phyloP scores from a whole-genome alignment of 176 grass and related monocot genomes.

The Areca catechu region DNA sequence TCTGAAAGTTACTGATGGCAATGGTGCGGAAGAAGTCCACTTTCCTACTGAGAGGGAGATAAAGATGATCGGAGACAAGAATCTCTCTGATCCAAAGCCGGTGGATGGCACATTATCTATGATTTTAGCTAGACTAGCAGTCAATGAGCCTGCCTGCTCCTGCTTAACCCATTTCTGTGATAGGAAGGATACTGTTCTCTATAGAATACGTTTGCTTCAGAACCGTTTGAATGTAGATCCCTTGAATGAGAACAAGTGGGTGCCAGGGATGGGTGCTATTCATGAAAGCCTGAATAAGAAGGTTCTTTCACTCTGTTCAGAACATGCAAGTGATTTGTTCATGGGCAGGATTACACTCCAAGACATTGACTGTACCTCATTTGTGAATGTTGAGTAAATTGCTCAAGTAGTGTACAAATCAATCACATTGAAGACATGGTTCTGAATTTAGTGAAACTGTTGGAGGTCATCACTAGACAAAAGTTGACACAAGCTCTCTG shows the following conservation, averaged over 20 bases:
- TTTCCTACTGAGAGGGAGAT: constrained; percentile 88
- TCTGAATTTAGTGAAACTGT: no score
- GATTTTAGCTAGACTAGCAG: constrained; percentile 60
- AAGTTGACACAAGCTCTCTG: no score
- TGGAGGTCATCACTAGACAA: no score
- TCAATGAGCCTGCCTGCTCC: constrained; percentile 32
- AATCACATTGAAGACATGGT: no score
- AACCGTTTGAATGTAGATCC: constrained; percentile 85
- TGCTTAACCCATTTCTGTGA: constrained; percentile 78
- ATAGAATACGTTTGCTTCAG: constrained; percentile 72
- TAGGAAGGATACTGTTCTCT: constrained; percentile 49
- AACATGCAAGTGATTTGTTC: constrained; percentile 64
- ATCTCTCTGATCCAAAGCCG: constrained; percentile 59
- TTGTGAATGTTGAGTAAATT: constrained; percentile 47
- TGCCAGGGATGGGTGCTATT: constrained; percentile 54
- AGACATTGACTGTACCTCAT: constrained; percentile 79
- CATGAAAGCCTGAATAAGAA: constrained; percentile 95
- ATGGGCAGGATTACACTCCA: constrained; percentile 78
- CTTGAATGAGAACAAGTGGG: constrained; percentile 75
- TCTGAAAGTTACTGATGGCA: constrained; percentile 53
- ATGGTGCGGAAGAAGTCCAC: constrained; percentile 36
- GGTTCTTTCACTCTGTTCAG: constrained; percentile 64
- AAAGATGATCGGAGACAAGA: constrained; percentile 90
- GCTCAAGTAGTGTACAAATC: no score
- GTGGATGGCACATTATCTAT: constrained; percentile 75